These are phyloP conservation scores for Apiotrichum laibachii DNA, from an alignment of 1,284 basidiomycete genomes.

Conservation along the genomic window DNA sequence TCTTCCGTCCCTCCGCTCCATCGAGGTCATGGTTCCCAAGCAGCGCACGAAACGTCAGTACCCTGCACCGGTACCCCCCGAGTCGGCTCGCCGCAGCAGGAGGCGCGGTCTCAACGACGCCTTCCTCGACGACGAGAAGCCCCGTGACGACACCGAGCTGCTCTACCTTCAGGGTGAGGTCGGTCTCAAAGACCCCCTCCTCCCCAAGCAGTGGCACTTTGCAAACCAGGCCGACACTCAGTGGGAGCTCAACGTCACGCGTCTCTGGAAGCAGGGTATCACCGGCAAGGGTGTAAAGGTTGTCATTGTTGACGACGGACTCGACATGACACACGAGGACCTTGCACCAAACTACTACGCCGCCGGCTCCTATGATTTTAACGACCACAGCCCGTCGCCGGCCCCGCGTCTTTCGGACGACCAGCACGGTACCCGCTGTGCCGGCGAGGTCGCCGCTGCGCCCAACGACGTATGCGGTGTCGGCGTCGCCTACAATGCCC, in stretches of 20 bases:
- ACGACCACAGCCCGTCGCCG: slow-evolving; percentile 84
- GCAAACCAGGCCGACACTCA: slow-evolving; percentile 50
- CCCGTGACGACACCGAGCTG: slow-evolving; percentile 57
- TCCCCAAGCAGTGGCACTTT: slow-evolving; percentile 84
- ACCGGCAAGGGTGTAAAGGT: slow-evolving; percentile 83
- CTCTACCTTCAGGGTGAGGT: slow-evolving; percentile 53
- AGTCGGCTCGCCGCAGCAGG: neutral
- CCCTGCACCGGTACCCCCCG: slow-evolving; percentile 43
- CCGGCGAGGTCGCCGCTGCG: slow-evolving; percentile 89
- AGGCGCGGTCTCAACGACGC: neutral
- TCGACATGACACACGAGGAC: slow-evolving; percentile 87
- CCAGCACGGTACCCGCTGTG: slow-evolving; percentile 96
- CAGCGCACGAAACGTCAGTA: slow-evolving; percentile 19
- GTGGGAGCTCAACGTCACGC: slow-evolving; percentile 57
- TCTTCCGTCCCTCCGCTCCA: slow-evolving; percentile 52
- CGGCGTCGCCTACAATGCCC: slow-evolving; percentile 87
- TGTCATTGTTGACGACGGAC: slow-evolving; percentile 91
- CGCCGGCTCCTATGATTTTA: slow-evolving; percentile 92
- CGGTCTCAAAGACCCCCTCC: slow-evolving; percentile 80
- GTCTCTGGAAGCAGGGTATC: slow-evolving; percentile 67
- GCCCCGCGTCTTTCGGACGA: slow-evolving; percentile 86
- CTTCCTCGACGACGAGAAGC: neutral
- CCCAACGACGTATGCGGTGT: slow-evolving; percentile 90
- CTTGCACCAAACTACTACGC: slow-evolving; percentile 84
- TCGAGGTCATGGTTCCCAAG: slow-evolving; percentile 11